These are phyloP conservation scores for Lantana camara DNA, from an alignment of 257 asterid species.

Conservation along the genomic window DNA sequence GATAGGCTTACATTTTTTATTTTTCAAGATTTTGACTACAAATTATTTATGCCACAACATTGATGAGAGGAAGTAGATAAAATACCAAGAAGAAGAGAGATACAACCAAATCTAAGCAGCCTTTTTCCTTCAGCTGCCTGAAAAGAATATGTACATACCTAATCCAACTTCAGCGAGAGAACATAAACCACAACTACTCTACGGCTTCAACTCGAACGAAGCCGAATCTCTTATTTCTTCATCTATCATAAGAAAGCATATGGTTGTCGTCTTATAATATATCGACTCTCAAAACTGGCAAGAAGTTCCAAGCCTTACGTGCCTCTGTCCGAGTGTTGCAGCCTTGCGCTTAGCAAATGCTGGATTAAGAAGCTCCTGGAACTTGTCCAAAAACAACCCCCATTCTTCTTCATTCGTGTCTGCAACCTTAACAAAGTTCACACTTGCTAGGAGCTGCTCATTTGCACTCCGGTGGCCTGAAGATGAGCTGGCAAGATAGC, in stretches of 20 bases:
- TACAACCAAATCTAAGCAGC: constrained; percentile 41
- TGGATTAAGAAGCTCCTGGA: constrained; percentile 73
- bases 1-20: constrained; percentile 40
- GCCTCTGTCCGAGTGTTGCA: constrained; percentile 60
- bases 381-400: constrained; percentile 77
- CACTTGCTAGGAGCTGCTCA: constrained; percentile 88
- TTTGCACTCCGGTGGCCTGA: constrained; percentile 89
- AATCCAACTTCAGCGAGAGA: constrained; percentile 30
- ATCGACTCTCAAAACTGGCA: constrained; percentile 89
- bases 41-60: constrained; percentile 65
- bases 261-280: constrained; percentile 19
- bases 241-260: constrained; percentile 30
- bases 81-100: constrained; percentile 11
- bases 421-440: constrained; percentile 78
- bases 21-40: constrained; percentile 38
- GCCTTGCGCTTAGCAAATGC: constrained; percentile 74
- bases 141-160: constrained; percentile 65
- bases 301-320: constrained; percentile 96
- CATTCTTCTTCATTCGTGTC: constrained; percentile 90
- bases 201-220: constrained; percentile 33
- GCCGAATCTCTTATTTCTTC: constrained; percentile 38
- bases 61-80: constrained; percentile 26
- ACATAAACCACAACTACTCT: constrained; percentile 46
- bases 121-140: constrained; percentile 37
- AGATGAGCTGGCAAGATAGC: constrained; percentile 52